phyloP scores from a whole-genome alignment of 768 basidiomycete genomes.

The Leccinum rimulosum region DNA sequence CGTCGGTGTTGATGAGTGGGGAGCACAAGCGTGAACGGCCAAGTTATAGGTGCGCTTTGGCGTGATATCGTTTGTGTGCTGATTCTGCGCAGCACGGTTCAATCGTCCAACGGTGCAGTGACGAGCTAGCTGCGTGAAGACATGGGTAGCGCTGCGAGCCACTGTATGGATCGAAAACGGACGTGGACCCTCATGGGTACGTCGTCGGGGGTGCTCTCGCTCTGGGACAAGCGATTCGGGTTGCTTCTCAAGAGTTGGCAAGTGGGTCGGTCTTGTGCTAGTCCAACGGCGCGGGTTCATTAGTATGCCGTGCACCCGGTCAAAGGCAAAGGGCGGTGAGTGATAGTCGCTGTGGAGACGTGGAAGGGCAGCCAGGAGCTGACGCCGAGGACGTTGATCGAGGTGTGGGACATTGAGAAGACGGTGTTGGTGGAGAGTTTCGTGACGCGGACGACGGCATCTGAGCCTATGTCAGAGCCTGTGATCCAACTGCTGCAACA shows the following conservation, averaged over 20 bases:
- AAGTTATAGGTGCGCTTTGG: slow-evolving; percentile 59
- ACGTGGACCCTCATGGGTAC: slow-evolving; percentile 92
- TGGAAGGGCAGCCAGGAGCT: slow-evolving; percentile 39
- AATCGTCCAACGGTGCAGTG: background rate
- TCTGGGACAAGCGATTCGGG: slow-evolving; percentile 97
- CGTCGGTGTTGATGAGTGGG: slow-evolving; percentile 74
- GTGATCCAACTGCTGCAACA: too few relatives aligned
- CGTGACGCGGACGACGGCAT: slow-evolving; percentile 47
- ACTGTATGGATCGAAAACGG: slow-evolving; percentile 75
- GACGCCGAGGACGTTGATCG: slow-evolving; percentile 53
- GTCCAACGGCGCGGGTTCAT: slow-evolving; percentile 58
- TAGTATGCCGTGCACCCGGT: slow-evolving; percentile 82
- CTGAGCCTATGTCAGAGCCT: slow-evolving; percentile 53
- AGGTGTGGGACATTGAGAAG: slow-evolving; percentile 93
- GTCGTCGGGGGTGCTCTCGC: slow-evolving; percentile 73
- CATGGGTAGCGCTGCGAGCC: too few relatives aligned
- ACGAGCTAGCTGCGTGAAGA: too few relatives aligned
- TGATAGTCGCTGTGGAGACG: slow-evolving; percentile 78
- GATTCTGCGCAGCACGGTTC: slow-evolving; percentile 27
- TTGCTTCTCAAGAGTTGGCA: slow-evolving; percentile 87
- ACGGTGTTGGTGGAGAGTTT: slow-evolving; percentile 78
- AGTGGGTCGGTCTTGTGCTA: slow-evolving; percentile 54
- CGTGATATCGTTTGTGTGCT: background rate
- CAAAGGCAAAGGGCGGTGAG: slow-evolving; percentile 85
- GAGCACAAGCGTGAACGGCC: slow-evolving; percentile 77